phyloP scores from a whole-genome alignment of 2,329 filamentous ascomycete species.

The Parafenestella ontariensis region DNA sequence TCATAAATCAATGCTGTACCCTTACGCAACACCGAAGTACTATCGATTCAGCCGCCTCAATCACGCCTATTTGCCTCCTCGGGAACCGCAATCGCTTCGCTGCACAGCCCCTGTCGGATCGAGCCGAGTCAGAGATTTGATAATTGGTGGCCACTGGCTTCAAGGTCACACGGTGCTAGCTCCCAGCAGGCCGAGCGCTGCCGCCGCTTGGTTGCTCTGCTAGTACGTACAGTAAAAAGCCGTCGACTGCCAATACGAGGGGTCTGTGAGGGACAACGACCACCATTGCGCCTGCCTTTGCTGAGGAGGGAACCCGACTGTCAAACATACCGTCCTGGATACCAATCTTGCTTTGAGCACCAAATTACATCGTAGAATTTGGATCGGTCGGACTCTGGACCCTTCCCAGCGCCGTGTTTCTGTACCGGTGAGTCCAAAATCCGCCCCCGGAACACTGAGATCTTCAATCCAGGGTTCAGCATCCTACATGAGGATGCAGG shows the following conservation, averaged over 20 bases:
- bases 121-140: slow-evolving; percentile 18
- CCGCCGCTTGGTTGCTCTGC: slow-evolving; percentile 20
- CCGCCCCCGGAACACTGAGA: slow-evolving; percentile 12
- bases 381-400: background rate
- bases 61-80: background rate
- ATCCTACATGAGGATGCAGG: slow-evolving; percentile 19
- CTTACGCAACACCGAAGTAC: background rate
- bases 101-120: slow-evolving; percentile 13
- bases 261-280: slow-evolving; percentile 16
- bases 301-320: slow-evolving; percentile 7
- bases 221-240: slow-evolving; percentile 24
- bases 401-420: slow-evolving; percentile 9
- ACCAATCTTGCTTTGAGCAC: background rate
- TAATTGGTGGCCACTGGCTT: slow-evolving; percentile 21
- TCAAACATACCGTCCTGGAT: slow-evolving; percentile 4
- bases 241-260: slow-evolving; percentile 10
- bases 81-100: slow-evolving; percentile 12
- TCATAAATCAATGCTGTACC: slow-evolving; percentile 11
- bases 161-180: slow-evolving; percentile 17
- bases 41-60: slow-evolving; percentile 2
- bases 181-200: slow-evolving; percentile 21
- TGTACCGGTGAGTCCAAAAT: slow-evolving; percentile 25
- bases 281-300: slow-evolving; percentile 16
- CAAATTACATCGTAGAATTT: background rate
- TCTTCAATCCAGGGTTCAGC: slow-evolving; percentile 26